Evolutionary conservation across 805 yeast species (phyloP).

Genomic region (Candida taoyuanica): DNA sequence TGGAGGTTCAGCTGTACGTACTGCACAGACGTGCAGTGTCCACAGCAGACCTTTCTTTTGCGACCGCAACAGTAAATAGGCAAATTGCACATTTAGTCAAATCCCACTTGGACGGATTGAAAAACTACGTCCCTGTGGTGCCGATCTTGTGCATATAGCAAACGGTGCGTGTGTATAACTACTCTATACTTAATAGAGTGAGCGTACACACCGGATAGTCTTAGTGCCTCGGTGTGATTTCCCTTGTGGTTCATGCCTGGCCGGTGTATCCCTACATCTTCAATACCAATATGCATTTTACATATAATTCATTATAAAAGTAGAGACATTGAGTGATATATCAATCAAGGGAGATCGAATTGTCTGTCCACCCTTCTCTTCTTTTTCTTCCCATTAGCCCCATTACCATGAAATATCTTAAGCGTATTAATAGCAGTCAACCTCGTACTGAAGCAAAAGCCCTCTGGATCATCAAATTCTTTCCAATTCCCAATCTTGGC

Average conservation of each 20-base stretch:
- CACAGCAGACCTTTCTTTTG: no score
- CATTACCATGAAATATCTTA: not conserved
- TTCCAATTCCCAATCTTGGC: constrained; percentile 18
- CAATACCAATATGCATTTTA: no score
- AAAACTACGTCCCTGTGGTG: constrained; percentile 34
- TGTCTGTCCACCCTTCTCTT: no score
- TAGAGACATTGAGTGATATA: no score
- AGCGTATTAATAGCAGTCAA: constrained; percentile 3
- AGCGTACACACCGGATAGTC: constrained; percentile 23
- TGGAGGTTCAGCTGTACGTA: no score
- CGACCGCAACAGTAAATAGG: no score
- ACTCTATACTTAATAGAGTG: not conserved
- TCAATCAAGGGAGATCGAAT: no score
- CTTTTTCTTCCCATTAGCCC: not conserved
- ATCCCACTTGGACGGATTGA: constrained; percentile 33
- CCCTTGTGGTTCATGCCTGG: constrained; percentile 12
- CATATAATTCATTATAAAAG: no score
- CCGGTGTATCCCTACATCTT: constrained; percentile 27
- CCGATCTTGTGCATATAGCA: constrained; percentile 40
- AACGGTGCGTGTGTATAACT: constrained; percentile 9
- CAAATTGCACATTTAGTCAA: constrained; percentile 41
- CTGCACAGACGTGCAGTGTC: no score
- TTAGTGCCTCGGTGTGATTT: constrained; percentile 25
- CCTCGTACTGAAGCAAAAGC: not conserved
- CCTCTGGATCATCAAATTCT: not conserved